These are phyloP conservation scores for barley (Hordeum vulgare) DNA, from an alignment of 176 grass and related monocot genomes.

Conservation along the genomic window DNA sequence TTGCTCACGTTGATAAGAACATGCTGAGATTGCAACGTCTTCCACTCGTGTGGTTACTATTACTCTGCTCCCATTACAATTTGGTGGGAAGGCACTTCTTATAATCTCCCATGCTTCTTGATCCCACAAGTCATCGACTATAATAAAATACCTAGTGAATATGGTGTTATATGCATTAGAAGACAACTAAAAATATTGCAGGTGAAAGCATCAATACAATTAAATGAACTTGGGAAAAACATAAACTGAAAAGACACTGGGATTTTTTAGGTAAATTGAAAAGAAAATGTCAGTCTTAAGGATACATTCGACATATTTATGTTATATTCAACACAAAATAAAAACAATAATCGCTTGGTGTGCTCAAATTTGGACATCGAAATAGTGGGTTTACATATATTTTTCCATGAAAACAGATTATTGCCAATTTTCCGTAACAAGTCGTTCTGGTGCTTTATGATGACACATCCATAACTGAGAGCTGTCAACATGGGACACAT, in stretches of 20 bases:
- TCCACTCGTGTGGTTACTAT: background rate
- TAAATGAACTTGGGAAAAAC: too few species aligned
- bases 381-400: background rate
- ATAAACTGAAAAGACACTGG: too few species aligned
- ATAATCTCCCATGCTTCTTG: background rate
- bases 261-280: too few species aligned
- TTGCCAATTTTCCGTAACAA: background rate
- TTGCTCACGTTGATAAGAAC: background rate
- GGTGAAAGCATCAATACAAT: background rate
- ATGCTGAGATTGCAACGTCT: background rate
- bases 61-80: background rate
- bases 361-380: background rate
- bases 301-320: background rate
- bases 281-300: background rate
- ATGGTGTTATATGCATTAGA: background rate
- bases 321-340: background rate
- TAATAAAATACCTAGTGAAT: background rate
- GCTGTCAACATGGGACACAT: background rate
- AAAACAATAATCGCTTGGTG: background rate
- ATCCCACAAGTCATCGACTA: background rate
- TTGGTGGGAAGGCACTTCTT: background rate
- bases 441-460: background rate
- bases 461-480: background rate
- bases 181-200: background rate
- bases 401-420: background rate